A percentile compares a stretch with the other conserved stretches of the same genome.
Evolutionary conservation across 2,329 filamentous ascomycete genomes (phyloP).

Genomic region (Aschersonia sp.): DNA sequence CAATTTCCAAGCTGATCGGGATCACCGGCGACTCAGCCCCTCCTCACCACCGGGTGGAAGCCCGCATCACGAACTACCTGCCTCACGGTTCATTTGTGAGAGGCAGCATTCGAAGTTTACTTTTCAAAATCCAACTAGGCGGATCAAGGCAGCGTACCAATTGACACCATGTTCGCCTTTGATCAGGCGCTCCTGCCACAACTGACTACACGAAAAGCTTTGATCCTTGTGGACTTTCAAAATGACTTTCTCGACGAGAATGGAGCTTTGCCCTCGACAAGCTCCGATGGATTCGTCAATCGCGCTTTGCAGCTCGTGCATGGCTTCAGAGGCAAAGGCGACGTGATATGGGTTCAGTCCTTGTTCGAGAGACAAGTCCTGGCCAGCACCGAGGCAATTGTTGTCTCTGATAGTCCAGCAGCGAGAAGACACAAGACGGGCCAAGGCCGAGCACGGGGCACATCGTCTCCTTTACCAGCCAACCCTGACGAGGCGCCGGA

Average conservation of each 20-base stretch:
- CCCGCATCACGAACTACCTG: neutral
- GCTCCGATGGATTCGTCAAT: constrained; percentile 51
- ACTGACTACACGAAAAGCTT: constrained; percentile 47
- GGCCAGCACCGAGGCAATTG: constrained; percentile 36
- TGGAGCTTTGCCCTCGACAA: constrained; percentile 51
- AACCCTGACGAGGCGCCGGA: constrained; percentile 8
- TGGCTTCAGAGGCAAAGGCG: constrained; percentile 55
- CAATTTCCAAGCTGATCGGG: too few species aligned
- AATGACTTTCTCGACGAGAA: constrained; percentile 68
- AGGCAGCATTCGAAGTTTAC: too few species aligned
- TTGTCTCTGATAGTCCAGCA: constrained; percentile 23
- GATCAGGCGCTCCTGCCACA: constrained; percentile 39
- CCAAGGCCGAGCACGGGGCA: constrained; percentile 3
- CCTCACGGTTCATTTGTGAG: neutral
- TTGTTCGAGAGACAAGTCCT: constrained; percentile 51
- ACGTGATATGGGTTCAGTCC: constrained; percentile 75
- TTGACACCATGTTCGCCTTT: constrained; percentile 36
- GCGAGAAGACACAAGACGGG: constrained; percentile 3
- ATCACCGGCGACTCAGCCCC: too few species aligned
- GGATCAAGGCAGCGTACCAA: neutral
- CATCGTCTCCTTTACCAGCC: neutral
- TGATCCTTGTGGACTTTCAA: constrained; percentile 77
- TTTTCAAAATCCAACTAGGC: too few species aligned
- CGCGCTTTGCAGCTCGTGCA: constrained; percentile 51
- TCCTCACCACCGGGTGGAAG: too few species aligned